phyloP scores from a whole-genome alignment of 2,329 filamentous ascomycete genomes.

The Graphilbum ipis-grandicollis region DNA sequence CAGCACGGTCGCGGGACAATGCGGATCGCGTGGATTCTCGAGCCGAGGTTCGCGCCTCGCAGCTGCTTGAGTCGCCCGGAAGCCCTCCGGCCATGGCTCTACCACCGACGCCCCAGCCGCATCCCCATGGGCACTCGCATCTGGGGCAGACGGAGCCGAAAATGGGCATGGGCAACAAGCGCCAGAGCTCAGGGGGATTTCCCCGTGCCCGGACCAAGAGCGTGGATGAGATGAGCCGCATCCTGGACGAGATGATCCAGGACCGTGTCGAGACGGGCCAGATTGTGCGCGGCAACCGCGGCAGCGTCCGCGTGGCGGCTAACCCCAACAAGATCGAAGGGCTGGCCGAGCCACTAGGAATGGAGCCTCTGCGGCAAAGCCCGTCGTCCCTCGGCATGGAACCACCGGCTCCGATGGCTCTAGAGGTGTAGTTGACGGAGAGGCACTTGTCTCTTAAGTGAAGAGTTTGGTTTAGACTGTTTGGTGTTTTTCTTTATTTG shows the following conservation, averaged over 20 bases:
- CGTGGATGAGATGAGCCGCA: conserved; percentile 81
- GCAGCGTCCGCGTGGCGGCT: conserved; percentile 43
- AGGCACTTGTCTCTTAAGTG: neutral
- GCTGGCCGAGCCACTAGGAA: neutral
- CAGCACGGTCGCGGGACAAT: conserved; percentile 69
- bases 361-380: conserved; percentile 12
- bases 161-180: neutral
- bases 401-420: conserved; percentile 11
- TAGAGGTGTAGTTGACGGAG: conserved; percentile 13
- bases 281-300: conserved; percentile 46
- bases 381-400: conserved; percentile 12
- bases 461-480: neutral
- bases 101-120: conserved; percentile 8
- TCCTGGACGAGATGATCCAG: conserved; percentile 93
- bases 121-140: too few relatives aligned
- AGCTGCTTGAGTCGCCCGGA: conserved; percentile 17
- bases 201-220: conserved; percentile 42
- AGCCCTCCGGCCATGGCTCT: conserved; percentile 9
- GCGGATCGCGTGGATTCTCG: conserved; percentile 38
- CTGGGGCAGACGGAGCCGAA: conserved; percentile 2
- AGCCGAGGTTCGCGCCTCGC: conserved; percentile 16
- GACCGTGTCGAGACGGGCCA: conserved; percentile 66
- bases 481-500: neutral
- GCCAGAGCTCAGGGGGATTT: conserved; percentile 4
- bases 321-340: conserved; percentile 21